Conservation (phyloP, 371 early-diverging fungal genomes). For the Coemansia sp. region DNA sequence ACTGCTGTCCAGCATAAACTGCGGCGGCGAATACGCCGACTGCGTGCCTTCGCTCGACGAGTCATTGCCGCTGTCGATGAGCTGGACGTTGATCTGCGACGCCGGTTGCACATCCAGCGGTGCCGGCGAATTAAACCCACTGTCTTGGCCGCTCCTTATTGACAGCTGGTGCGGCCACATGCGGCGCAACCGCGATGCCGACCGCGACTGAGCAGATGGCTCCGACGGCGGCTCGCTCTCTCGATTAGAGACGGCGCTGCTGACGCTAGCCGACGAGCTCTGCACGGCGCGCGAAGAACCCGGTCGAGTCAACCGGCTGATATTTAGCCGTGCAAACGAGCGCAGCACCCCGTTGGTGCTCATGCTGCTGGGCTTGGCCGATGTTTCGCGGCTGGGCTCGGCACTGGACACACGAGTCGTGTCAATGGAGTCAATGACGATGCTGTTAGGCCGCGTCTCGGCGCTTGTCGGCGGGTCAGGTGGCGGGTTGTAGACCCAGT, state of each 20-base stretch:
- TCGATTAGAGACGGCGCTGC: no score
- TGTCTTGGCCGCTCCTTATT: slow-evolving; percentile 3
- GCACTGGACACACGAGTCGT: neutral
- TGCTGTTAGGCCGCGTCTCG: neutral
- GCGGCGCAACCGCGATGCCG: neutral
- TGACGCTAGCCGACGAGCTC: neutral
- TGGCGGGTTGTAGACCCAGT: slow-evolving; percentile 42
- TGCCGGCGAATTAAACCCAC: slow-evolving; percentile 17
- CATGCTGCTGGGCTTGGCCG: slow-evolving; percentile 13
- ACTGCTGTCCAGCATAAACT: slow-evolving; percentile 7
- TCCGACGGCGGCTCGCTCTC: neutral
- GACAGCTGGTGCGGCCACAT: neutral
- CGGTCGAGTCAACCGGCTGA: slow-evolving; percentile 14
- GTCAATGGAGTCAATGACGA: neutral
- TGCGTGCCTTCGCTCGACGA: neutral
- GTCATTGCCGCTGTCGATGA: slow-evolving; percentile 16
- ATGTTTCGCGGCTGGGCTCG: slow-evolving; percentile 10
- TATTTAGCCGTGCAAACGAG: slow-evolving; percentile 27
- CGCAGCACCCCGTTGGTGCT: slow-evolving; percentile 14
- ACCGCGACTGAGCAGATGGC: neutral
- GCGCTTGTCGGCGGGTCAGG: slow-evolving; percentile 21
- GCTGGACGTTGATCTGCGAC: slow-evolving; percentile 5
- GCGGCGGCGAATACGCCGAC: neutral
- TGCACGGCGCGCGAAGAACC: neutral
- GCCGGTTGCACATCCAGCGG: no score